These are phyloP conservation scores for Abortiporus biennis DNA, from an alignment of 1,284 basidiomycete genomes.

Conservation along the genomic window DNA sequence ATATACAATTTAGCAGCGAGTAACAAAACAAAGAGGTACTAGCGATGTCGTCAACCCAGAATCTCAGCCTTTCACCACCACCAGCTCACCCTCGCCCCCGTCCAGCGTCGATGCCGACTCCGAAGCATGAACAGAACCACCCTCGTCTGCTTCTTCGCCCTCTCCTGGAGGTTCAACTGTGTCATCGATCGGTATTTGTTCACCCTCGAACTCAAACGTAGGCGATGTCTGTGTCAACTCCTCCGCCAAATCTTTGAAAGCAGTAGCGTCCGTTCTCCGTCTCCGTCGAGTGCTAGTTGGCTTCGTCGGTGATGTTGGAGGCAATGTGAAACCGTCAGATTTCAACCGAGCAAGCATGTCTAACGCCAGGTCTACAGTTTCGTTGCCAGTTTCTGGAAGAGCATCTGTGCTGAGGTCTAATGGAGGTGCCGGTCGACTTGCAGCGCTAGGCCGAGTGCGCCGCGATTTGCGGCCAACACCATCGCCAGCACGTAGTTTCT, in stretches of 20 bases:
- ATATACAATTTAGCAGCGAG: neutral
- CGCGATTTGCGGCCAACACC: slow-evolving; percentile 53
- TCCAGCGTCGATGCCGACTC: neutral
- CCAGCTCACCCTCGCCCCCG: neutral
- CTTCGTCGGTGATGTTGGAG: slow-evolving; percentile 18
- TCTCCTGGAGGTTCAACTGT: neutral
- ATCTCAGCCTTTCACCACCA: neutral
- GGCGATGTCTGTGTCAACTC: slow-evolving; percentile 11
- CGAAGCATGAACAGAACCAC: no score
- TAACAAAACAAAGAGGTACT: slow-evolving; percentile 2
- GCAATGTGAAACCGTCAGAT: slow-evolving; percentile 36
- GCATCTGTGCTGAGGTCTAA: slow-evolving; percentile 35
- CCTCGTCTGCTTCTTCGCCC: neutral
- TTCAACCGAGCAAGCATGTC: slow-evolving; percentile 71
- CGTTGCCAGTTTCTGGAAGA: slow-evolving; percentile 24
- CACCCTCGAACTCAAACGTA: slow-evolving; percentile 1
- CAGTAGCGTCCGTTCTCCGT: slow-evolving; percentile 15
- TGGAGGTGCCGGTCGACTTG: slow-evolving; percentile 30
- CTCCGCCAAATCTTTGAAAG: slow-evolving; percentile 11
- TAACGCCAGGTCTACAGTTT: slow-evolving; percentile 58
- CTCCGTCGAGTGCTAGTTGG: slow-evolving; percentile 14
- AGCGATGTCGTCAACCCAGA: slow-evolving; percentile 1
- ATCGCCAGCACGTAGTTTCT: slow-evolving; percentile 69
- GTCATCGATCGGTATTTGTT: slow-evolving; percentile 1
- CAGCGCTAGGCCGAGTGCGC: slow-evolving; percentile 36